Conservation (phyloP, 1,284 basidiomycete genomes). For the Quambalaria eucalypti region DNA sequence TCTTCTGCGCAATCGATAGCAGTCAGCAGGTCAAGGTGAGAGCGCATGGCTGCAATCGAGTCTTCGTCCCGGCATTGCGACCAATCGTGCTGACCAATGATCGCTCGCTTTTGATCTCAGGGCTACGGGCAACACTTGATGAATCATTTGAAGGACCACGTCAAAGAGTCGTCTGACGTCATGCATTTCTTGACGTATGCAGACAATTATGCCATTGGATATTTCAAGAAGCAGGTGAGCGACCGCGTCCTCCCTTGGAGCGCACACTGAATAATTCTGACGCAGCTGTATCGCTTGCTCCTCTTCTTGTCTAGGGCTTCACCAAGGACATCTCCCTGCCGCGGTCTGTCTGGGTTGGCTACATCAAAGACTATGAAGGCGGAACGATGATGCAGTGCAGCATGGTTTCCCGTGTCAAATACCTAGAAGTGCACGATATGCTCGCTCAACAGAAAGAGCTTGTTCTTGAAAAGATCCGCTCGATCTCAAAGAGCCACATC, state of each 20-base stretch:
- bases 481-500: slow-evolving; percentile 76
- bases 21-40: slow-evolving; percentile 91
- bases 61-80: too few species aligned
- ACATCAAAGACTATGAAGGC: slow-evolving; percentile 99
- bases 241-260: neutral
- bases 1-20: slow-evolving; percentile 94
- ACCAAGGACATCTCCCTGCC: slow-evolving; percentile 90
- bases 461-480: slow-evolving; percentile 69
- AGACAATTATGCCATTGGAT: slow-evolving; percentile 97
- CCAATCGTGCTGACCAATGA: too few species aligned
- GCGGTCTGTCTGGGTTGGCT: slow-evolving; percentile 88
- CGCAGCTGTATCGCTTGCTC: neutral
- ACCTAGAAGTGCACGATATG: slow-evolving; percentile 71
- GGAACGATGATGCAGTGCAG: slow-evolving; percentile 99
- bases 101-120: slow-evolving; percentile 49
- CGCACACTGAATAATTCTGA: neutral
- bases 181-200: slow-evolving; percentile 95
- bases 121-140: slow-evolving; percentile 97
- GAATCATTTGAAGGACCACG: slow-evolving; percentile 96
- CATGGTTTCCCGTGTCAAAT: slow-evolving; percentile 82
- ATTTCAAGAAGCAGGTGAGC: slow-evolving; percentile 83
- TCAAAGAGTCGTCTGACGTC: slow-evolving; percentile 69
- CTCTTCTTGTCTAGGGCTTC: slow-evolving; percentile 69
- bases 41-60: too few species aligned
- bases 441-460: slow-evolving; percentile 71